Percentiles rank a stretch among this genome's conserved stretches.
phyloP scores from a whole-genome alignment of 768 basidiomycete genomes.

The Mycena indigotica region DNA sequence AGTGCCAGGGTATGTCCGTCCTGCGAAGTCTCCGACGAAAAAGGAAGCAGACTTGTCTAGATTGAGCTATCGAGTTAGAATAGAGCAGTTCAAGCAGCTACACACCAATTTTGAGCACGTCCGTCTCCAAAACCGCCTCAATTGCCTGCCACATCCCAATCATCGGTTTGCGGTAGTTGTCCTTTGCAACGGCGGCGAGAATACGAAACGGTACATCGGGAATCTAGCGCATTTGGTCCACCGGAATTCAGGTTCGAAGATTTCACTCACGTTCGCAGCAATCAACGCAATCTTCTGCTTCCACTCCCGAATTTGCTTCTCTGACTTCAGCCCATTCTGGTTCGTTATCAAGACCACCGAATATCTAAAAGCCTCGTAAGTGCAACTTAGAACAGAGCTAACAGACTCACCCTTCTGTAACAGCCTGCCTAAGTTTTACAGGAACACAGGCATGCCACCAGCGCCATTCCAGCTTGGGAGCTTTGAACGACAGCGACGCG shows the following conservation, averaged over 20 bases:
- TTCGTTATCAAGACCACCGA: slow-evolving; percentile 81
- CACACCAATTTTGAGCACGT: slow-evolving; percentile 67
- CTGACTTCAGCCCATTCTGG: slow-evolving; percentile 54
- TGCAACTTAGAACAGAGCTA: background rate
- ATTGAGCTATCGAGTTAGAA: slow-evolving; percentile 16
- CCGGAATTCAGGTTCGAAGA: background rate
- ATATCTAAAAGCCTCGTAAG: slow-evolving; percentile 44
- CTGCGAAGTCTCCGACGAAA: slow-evolving; percentile 91
- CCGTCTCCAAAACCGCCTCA: slow-evolving; percentile 58
- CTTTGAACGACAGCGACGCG: slow-evolving; percentile 33
- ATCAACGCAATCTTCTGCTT: slow-evolving; percentile 75
- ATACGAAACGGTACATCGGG: slow-evolving; percentile 73
- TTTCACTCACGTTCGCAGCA: slow-evolving; percentile 57
- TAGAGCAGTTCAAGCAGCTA: background rate
- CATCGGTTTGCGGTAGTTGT: slow-evolving; percentile 84
- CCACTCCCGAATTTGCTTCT: slow-evolving; percentile 56
- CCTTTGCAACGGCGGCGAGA: slow-evolving; percentile 74
- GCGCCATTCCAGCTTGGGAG: slow-evolving; percentile 45
- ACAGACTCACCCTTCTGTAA: slow-evolving; percentile 55
- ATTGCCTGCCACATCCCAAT: slow-evolving; percentile 84
- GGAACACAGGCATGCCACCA: slow-evolving; percentile 78
- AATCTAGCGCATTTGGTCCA: slow-evolving; percentile 45
- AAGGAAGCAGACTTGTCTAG: slow-evolving; percentile 69
- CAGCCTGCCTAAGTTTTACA: slow-evolving; percentile 58
- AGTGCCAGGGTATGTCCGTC: slow-evolving; percentile 51